Evolutionary conservation across 805 yeast species (phyloP), one percentile per base, ranked within the genome.

Genomic region (Starmerella geochares): DNA sequence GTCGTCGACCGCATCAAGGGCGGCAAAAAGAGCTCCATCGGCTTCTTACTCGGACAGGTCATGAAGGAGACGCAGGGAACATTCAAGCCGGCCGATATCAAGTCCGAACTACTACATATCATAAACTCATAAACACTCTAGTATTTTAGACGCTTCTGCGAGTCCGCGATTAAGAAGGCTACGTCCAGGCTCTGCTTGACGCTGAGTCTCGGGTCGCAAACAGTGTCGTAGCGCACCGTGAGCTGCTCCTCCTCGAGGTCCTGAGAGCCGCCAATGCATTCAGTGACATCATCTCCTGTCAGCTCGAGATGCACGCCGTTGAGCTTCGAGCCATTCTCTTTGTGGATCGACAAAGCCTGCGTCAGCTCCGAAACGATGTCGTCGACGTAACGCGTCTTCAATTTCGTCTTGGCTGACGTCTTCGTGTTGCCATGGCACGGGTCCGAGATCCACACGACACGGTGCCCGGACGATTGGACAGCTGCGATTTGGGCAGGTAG

Each of bases 11-110:
- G 76, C 46, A 72, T 86, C 24, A 62, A 62, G 20, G 58, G 67
- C 0, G 88, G 87, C 2, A 79, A 80, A 48, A 78, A 76, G 55
- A 76, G 75, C 31, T 77, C 87, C 11, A 59, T 90, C n/a, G 84
- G 86, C 59, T 85, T 71, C 59, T 69, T 92, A 49, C 74, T 92
- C 3, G 97, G 96, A 0, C 77, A 77, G 61, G 94, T 86, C 17
- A 86, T 92, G 95, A 78, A 79, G 59, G 68, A 73, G 49, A 76
- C 86, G 1, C 83, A 80, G 56, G 96, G 96, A 3, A 74, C 58
- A 1, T 48, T 24, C 31, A 50, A 54, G 43, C 65, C 67, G 13
- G 53, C 54, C n/a, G 54, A 48, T 14, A 56, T 63, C 13, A 50
- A 50, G 28, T 37, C 38, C 31, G 71, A 65, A 62, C 72, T 58